Evolutionary conservation across 2,329 filamentous ascomycete species (phyloP).

Genomic region (Aspergillus ruber): DNA sequence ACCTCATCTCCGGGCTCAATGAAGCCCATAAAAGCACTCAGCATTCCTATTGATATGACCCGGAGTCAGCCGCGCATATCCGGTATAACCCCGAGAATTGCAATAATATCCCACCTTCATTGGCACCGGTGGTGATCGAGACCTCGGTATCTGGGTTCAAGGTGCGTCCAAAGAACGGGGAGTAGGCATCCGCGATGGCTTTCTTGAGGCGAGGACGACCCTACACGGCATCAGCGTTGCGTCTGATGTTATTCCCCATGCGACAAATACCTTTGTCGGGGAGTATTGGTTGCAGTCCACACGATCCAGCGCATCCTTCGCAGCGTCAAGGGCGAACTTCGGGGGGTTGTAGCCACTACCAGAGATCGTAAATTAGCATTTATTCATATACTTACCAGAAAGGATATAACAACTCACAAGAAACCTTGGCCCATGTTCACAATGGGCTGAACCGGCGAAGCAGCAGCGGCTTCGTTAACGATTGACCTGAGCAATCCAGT

Average conservation of each 20-base stretch:
- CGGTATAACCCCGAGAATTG: not conserved
- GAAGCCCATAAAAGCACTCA: conserved; percentile 97
- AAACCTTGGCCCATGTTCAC: conserved; percentile 64
- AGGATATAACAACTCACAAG: conserved; percentile 35
- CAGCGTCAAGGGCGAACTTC: conserved; percentile 81
- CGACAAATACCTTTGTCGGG: conserved; percentile 62
- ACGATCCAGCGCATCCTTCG: conserved; percentile 77
- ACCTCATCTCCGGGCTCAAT: conserved; percentile 92
- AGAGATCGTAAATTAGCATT: conserved; percentile 1
- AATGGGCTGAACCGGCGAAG: conserved; percentile 58
- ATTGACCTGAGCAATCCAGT: conserved; percentile 47
- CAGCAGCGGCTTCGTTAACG: conserved; percentile 61
- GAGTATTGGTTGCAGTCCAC: conserved; percentile 99
- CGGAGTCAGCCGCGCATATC: not conserved
- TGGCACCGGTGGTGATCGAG: conserved; percentile 72
- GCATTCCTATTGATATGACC: conserved; percentile 56
- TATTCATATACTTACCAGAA: not conserved
- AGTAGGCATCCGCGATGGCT: conserved; percentile 88
- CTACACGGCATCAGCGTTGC: conserved; percentile 24
- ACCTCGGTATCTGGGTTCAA: conserved; percentile 88
- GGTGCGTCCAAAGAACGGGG: conserved; percentile 74
- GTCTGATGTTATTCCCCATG: not conserved
- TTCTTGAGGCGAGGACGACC: conserved; percentile 86
- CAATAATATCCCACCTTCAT: conserved; percentile 35
- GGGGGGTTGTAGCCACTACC: conserved; percentile 81